A percentile compares a stretch with the other conserved stretches of the same genome.
These are phyloP conservation scores for Lophiotrema nucula DNA, from an alignment of 495 filamentous ascomycete genomes.

Conservation along the genomic window DNA sequence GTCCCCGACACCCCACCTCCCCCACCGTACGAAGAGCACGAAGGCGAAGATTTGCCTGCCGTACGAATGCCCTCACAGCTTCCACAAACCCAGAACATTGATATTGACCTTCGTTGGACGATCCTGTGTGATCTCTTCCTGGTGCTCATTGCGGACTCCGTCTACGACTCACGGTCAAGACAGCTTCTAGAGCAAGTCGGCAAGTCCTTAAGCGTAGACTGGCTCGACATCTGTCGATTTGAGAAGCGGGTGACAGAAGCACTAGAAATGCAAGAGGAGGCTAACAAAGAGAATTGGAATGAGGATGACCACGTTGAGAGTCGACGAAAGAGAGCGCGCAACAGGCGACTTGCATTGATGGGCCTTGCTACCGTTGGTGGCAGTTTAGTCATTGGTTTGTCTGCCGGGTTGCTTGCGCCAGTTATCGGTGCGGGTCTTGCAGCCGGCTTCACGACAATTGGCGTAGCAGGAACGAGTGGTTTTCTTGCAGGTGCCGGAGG, in stretches of 20 bases:
- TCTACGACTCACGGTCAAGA: slow-evolving; percentile 89
- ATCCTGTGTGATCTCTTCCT: slow-evolving; percentile 96
- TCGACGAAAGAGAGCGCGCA: slow-evolving; percentile 74
- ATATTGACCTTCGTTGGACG: slow-evolving; percentile 97
- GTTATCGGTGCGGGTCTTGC: slow-evolving; percentile 94
- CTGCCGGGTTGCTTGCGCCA: slow-evolving; percentile 86
- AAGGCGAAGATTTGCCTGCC: slow-evolving; percentile 67
- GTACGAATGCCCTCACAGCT: slow-evolving; percentile 81
- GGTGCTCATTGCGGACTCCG: slow-evolving; percentile 87
- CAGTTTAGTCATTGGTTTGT: slow-evolving; percentile 91
- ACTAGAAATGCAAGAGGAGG: slow-evolving; percentile 91
- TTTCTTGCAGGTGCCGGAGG: slow-evolving; percentile 92
- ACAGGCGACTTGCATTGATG: slow-evolving; percentile 87
- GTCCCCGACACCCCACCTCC: slow-evolving; percentile 54
- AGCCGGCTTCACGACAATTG: slow-evolving; percentile 92
- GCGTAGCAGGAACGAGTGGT: slow-evolving; percentile 80
- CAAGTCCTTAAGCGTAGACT: slow-evolving; percentile 72
- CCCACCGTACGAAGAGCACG: slow-evolving; percentile 69
- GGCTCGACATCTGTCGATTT: slow-evolving; percentile 93
- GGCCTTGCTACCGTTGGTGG: slow-evolving; percentile 95
- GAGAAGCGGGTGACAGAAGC: slow-evolving; percentile 98
- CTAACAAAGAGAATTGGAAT: slow-evolving; percentile 94
- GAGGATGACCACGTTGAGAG: slow-evolving; percentile 92
- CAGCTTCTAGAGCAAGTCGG: slow-evolving; percentile 82
- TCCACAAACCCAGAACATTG: slow-evolving; percentile 74